A percentile compares a stretch with the other conserved stretches of the same genome.
phyloP scores from a whole-genome alignment of 2,329 filamentous ascomycete genomes.

The Pseudodiploospora longispora region DNA sequence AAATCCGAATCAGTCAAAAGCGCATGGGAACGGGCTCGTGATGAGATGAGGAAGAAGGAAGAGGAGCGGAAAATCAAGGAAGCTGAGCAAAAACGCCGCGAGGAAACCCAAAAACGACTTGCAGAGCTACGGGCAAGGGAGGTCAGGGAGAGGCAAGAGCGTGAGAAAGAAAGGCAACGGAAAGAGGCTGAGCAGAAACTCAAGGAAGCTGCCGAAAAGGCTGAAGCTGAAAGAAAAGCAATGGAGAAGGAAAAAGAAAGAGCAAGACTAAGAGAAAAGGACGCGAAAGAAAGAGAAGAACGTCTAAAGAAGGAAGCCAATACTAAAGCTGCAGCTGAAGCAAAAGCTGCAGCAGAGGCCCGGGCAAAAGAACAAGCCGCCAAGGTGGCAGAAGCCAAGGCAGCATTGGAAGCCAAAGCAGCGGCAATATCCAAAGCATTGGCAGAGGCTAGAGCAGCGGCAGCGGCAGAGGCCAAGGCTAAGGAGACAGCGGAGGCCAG shows the following conservation, averaged over 20 bases:
- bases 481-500: slow-evolving; percentile 16
- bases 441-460: slow-evolving; percentile 16
- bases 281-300: slow-evolving; percentile 32
- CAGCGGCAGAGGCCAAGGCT: slow-evolving; percentile 26
- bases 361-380: slow-evolving; percentile 17
- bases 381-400: slow-evolving; percentile 23
- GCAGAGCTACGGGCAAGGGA: slow-evolving; percentile 51
- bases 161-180: slow-evolving; percentile 31
- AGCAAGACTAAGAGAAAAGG: slow-evolving; percentile 29
- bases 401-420: slow-evolving; percentile 31
- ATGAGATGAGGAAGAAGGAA: slow-evolving; percentile 56
- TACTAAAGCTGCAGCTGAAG: slow-evolving; percentile 16
- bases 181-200: slow-evolving; percentile 29
- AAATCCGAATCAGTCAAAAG: slow-evolving; percentile 30
- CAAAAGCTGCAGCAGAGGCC: slow-evolving; percentile 2
- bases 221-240: slow-evolving; percentile 18
- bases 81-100: slow-evolving; percentile 51
- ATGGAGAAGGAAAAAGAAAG: slow-evolving; percentile 24
- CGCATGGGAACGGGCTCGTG: slow-evolving; percentile 61
- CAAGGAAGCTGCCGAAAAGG: slow-evolving; percentile 26
- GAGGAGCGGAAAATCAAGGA: slow-evolving; percentile 55
- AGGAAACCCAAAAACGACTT: slow-evolving; percentile 45
- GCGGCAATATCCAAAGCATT: slow-evolving; percentile 37
- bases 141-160: slow-evolving; percentile 36
- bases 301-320: slow-evolving; percentile 31